These are phyloP conservation scores for Xylaria sp. DNA, from an alignment of 2,329 filamentous ascomycete genomes.

Conservation along the genomic window DNA sequence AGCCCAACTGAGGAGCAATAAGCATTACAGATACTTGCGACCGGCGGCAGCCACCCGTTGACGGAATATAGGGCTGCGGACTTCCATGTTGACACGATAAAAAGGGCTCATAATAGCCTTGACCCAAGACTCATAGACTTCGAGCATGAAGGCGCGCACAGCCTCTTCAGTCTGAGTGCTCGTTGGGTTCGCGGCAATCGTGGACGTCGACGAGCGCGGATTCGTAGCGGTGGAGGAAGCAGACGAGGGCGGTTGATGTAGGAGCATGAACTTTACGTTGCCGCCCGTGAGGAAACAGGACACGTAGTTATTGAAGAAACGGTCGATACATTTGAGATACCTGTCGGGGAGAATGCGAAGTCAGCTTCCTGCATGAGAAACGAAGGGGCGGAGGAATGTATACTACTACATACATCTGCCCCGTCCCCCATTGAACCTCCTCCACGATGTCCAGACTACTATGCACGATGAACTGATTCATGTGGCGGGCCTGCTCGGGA, in stretches of 20 bases:
- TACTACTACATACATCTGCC: slow-evolving; percentile 76
- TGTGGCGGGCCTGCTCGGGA: slow-evolving; percentile 85
- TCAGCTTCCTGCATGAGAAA: not conserved
- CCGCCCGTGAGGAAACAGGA: slow-evolving; percentile 93
- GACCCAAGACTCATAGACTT: slow-evolving; percentile 96
- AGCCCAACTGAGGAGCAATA: not conserved
- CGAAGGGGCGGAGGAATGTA: slow-evolving; percentile 15
- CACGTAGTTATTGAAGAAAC: slow-evolving; percentile 95
- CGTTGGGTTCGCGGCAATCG: slow-evolving; percentile 84
- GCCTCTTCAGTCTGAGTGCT: slow-evolving; percentile 94
- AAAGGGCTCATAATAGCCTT: slow-evolving; percentile 99
- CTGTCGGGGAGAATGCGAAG: slow-evolving; percentile 26
- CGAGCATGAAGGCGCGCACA: slow-evolving; percentile 90
- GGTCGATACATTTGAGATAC: slow-evolving; percentile 97
- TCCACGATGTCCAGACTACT: slow-evolving; percentile 94
- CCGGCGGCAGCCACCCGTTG: slow-evolving; percentile 84
- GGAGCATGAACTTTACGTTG: slow-evolving; percentile 92
- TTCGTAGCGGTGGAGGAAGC: slow-evolving; percentile 54
- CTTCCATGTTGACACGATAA: slow-evolving; percentile 84
- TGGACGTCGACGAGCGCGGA: slow-evolving; percentile 65
- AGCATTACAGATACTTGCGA: slow-evolving; percentile 82
- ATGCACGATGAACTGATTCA: slow-evolving; percentile 98
- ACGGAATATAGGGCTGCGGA: slow-evolving; percentile 88
- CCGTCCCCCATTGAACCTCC: slow-evolving; percentile 92
- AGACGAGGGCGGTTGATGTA: slow-evolving; percentile 97